A percentile compares a stretch with the other conserved stretches of the same genome.
These are phyloP conservation scores for Kwoniella pini DNA, from an alignment of 768 basidiomycete species.

Conservation along the genomic window DNA sequence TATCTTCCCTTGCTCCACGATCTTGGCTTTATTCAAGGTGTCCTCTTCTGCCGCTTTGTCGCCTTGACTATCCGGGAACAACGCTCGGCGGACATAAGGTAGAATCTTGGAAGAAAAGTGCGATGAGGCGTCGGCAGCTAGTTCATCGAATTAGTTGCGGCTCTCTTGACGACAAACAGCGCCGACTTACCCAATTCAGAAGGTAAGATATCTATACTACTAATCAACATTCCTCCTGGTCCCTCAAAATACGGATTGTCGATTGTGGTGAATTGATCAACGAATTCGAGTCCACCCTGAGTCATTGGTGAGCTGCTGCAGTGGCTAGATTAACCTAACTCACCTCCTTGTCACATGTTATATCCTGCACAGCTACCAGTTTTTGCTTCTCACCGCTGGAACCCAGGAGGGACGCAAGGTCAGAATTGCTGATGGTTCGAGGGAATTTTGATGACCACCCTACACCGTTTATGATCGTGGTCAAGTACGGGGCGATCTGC, in stretches of 20 bases:
- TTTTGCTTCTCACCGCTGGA: slow-evolving; percentile 58
- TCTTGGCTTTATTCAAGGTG: slow-evolving; percentile 70
- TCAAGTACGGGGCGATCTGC: slow-evolving; percentile 81
- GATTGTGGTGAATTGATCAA: slow-evolving; percentile 74
- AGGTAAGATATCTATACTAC: slow-evolving; percentile 89
- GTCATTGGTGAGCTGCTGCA: not conserved
- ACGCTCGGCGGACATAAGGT: slow-evolving; percentile 68
- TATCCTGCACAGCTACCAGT: slow-evolving; percentile 69
- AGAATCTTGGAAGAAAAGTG: slow-evolving; percentile 70
- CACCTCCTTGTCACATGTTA: slow-evolving; percentile 84
- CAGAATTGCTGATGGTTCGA: slow-evolving; percentile 70
- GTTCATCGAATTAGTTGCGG: not conserved
- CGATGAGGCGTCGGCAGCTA: slow-evolving; percentile 70
- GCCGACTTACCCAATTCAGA: slow-evolving; percentile 63
- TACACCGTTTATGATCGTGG: slow-evolving; percentile 79
- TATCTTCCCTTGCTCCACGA: slow-evolving; percentile 66
- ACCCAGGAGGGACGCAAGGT: slow-evolving; percentile 59
- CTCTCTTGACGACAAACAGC: not conserved
- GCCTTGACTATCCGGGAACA: slow-evolving; percentile 55
- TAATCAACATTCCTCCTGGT: slow-evolving; percentile 64
- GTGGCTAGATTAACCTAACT: no score
- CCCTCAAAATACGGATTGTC: slow-evolving; percentile 65
- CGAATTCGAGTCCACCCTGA: slow-evolving; percentile 82
- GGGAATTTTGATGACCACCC: slow-evolving; percentile 82
- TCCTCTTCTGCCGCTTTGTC: slow-evolving; percentile 30